Evolutionary conservation across 306 rosid genomes (phyloP).

Genomic region (Sindora glabra): DNA sequence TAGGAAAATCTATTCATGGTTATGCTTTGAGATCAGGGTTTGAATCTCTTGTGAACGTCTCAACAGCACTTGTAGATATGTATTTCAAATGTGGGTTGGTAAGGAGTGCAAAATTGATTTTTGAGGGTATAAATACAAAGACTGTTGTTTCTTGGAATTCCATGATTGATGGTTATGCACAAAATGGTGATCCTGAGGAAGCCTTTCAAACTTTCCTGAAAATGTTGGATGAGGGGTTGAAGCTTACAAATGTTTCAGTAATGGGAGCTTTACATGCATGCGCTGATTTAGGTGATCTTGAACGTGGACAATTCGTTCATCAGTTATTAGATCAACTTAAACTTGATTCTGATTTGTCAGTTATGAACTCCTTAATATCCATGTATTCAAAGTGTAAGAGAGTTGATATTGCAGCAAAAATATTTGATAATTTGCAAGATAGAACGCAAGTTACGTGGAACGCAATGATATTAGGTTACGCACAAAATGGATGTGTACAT

Average conservation of each 20-base stretch:
- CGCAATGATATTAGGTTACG: constrained; percentile 84
- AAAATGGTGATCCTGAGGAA: constrained; percentile 56
- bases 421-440: constrained; percentile 41
- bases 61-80: constrained; percentile 66
- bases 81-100: constrained; percentile 70
- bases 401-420: constrained; percentile 61
- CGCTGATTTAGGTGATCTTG: constrained; percentile 71
- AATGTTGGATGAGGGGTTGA: constrained; percentile 65
- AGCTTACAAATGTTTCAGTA: constrained; percentile 58
- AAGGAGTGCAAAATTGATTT: constrained; percentile 43
- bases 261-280: constrained; percentile 82
- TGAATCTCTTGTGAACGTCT: constrained; percentile 54
- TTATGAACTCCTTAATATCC: constrained; percentile 81
- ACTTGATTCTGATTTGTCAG: constrained; percentile 45
- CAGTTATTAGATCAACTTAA: constrained; percentile 38
- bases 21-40: constrained; percentile 59
- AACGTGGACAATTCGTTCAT: constrained; percentile 54
- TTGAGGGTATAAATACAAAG: constrained; percentile 49
- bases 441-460: constrained; percentile 84
- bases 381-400: constrained; percentile 85
- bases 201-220: constrained; percentile 49
- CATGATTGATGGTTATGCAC: constrained; percentile 70
- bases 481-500: constrained; percentile 59
- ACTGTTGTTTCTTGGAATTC: constrained; percentile 88
- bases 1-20: constrained; percentile 71